A percentile compares a stretch with the other conserved stretches of the same genome.
phyloP scores from a whole-genome alignment of 1,284 basidiomycete species.

The Ganoderma leucocontextum region DNA sequence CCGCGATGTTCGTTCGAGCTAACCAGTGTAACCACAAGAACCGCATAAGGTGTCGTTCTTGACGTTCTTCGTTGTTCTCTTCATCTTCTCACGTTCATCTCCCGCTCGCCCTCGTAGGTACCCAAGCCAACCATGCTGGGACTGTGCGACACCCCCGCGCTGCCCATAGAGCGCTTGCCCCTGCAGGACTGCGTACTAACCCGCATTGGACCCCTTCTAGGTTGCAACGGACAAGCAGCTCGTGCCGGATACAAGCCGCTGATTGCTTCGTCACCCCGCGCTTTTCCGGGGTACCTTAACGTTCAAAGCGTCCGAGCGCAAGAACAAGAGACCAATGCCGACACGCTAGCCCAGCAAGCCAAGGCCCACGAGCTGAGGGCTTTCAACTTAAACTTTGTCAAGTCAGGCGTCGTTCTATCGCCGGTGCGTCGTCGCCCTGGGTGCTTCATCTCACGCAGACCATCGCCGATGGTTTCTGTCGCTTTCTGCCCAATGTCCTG shows the following conservation, averaged over 20 bases:
- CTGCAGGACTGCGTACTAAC: background rate
- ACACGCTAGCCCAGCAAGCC: background rate
- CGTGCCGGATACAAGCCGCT: background rate
- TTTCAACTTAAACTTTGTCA: background rate
- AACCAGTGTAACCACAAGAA: conserved; percentile 20
- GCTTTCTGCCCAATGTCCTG: background rate
- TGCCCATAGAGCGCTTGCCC: background rate
- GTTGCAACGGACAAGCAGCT: background rate
- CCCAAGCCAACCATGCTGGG: background rate
- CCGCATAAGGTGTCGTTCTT: conserved; percentile 12
- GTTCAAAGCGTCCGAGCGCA: background rate
- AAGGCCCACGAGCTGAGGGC: background rate
- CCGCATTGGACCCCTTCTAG: background rate
- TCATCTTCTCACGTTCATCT: conserved; percentile 31
- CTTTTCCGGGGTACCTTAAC: background rate
- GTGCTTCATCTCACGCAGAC: background rate
- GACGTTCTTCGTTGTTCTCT: conserved; percentile 13
- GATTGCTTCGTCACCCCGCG: background rate
- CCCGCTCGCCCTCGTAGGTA: background rate
- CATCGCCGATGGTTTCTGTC: background rate
- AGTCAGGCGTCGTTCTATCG: background rate
- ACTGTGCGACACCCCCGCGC: background rate
- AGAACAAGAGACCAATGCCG: conserved; percentile 5
- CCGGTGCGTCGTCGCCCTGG: conserved; percentile 1
- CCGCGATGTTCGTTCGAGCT: conserved; percentile 3